phyloP scores from a whole-genome alignment of 116 monocot genomes.

The Phalaenopsis hybrid region DNA sequence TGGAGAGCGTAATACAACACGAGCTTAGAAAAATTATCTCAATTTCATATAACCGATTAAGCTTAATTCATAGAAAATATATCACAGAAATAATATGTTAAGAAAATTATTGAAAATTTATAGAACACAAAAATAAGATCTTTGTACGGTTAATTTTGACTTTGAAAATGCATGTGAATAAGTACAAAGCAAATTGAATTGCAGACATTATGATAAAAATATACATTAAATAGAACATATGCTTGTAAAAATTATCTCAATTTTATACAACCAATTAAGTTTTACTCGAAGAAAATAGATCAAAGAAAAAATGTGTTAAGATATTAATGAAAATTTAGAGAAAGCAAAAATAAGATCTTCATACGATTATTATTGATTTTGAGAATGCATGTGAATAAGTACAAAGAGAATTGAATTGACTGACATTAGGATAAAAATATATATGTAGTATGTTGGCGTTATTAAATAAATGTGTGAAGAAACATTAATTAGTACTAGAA shows the following conservation, averaged over 20 bases:
- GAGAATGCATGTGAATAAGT: background rate
- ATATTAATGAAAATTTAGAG: background rate
- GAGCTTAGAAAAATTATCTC: no score
- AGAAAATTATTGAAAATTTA: no score
- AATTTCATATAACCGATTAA: no score
- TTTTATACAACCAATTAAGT: background rate
- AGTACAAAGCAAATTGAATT: no score
- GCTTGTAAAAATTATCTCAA: background rate
- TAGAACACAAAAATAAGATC: no score
- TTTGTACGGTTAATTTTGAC: no score
- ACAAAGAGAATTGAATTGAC: background rate
- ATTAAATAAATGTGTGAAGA: background rate
- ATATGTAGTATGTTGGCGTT: background rate
- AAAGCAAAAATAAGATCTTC: background rate
- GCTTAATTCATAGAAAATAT: no score
- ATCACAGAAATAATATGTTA: no score
- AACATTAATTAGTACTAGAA: background rate
- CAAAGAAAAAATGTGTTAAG: background rate
- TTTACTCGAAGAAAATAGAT: background rate
- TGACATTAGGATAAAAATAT: background rate
- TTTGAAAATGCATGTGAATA: no score
- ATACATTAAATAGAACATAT: no score
- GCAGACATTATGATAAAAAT: no score
- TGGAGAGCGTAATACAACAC: no score
- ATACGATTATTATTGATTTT: background rate